A percentile compares a stretch with the other conserved stretches of the same genome.
phyloP scores from a whole-genome alignment of 495 filamentous ascomycete genomes.

The Clohesyomyces aquaticus region DNA sequence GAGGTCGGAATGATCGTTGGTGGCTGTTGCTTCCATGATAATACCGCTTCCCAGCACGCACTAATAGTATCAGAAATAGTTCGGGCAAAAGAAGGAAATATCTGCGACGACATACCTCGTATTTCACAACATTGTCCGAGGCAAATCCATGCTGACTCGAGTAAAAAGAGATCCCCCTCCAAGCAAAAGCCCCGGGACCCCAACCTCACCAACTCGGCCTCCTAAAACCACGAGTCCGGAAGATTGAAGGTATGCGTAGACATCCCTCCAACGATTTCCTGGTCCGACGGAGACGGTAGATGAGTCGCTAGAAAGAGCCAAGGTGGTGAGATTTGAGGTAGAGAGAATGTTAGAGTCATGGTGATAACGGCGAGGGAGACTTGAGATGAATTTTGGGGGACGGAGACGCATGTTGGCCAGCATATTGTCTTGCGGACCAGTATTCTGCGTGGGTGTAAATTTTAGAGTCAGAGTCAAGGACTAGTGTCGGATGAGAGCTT shows the following conservation, averaged over 20 bases:
- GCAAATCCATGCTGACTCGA: neutral
- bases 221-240: neutral
- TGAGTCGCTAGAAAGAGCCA: neutral
- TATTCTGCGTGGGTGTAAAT: neutral
- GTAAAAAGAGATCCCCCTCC: neutral
- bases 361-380: neutral
- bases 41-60: conserved; percentile 1
- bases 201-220: neutral
- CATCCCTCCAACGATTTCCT: neutral
- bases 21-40: conserved; percentile 1
- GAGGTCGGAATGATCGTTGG: conserved; percentile 1
- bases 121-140: neutral
- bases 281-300: neutral
- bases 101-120: neutral
- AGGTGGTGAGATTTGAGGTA: neutral
- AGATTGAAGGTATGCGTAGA: neutral
- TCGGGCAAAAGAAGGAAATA: neutral
- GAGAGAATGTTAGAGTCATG: neutral
- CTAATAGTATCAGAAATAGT: neutral
- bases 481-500: neutral
- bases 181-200: neutral
- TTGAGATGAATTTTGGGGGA: neutral
- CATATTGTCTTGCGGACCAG: neutral
- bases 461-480: neutral
- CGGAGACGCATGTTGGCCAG: neutral